Evolutionary conservation across 2,329 filamentous ascomycete species (phyloP).

Genomic region (Beauveria brongniartii): DNA sequence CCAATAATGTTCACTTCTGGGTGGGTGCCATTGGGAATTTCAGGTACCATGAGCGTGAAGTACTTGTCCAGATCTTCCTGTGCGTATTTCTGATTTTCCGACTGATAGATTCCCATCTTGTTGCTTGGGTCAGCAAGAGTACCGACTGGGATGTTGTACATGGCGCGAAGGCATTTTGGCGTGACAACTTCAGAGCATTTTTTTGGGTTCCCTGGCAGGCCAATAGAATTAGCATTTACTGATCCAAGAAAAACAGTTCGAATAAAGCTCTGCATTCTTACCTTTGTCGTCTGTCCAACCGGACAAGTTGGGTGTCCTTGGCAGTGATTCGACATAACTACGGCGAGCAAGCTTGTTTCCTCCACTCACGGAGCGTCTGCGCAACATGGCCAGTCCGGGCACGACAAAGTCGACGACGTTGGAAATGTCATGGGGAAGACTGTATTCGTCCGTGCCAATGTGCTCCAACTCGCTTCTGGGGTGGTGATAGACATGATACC

Average conservation of each 20-base stretch:
- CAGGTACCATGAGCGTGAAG: slow-evolving; percentile 23
- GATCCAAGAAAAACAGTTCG: not conserved
- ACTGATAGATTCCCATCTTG: slow-evolving; percentile 34
- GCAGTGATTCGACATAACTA: not conserved
- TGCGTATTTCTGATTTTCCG: slow-evolving; percentile 31
- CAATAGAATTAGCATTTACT: not conserved
- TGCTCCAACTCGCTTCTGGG: slow-evolving; percentile 21
- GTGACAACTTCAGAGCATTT: slow-evolving; percentile 18
- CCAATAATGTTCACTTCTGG: slow-evolving; percentile 26
- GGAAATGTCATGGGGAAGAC: slow-evolving; percentile 27
- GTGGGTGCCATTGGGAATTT: slow-evolving; percentile 30
- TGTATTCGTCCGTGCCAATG: slow-evolving; percentile 29
- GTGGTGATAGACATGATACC: slow-evolving; percentile 44
- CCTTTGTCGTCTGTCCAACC: not conserved
- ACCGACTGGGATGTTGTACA: slow-evolving; percentile 32
- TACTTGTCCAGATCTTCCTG: slow-evolving; percentile 31
- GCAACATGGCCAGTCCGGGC: slow-evolving; percentile 27
- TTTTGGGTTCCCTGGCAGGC: not conserved
- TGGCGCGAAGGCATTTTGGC: slow-evolving; percentile 32
- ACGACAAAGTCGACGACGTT: slow-evolving; percentile 32
- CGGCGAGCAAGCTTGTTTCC: not conserved
- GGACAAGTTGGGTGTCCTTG: not conserved
- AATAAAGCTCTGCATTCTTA: not conserved
- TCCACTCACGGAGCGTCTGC: not conserved
- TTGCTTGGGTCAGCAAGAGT: slow-evolving; percentile 25